Conservation (phyloP, 83 land plant species). For the Isoetes engelmannii region DNA sequence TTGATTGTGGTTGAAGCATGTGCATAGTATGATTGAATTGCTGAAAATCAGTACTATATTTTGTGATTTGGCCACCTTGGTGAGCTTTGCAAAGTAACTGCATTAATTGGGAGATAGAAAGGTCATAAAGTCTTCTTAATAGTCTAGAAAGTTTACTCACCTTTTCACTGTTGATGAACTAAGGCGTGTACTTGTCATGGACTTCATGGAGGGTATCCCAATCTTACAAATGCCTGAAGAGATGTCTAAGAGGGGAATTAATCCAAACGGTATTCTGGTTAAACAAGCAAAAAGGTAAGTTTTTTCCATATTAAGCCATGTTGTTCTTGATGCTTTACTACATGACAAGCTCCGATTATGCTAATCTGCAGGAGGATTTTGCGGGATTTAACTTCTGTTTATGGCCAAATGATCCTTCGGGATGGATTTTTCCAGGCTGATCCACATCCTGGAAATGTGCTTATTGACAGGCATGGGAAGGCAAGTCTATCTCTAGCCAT, state of each 20-base stretch:
- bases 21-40: no score
- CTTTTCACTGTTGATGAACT: not conserved
- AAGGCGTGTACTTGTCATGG: slow-evolving; percentile 85
- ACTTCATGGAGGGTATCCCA: slow-evolving; percentile 82
- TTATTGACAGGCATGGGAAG: slow-evolving; percentile 76
- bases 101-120: no score
- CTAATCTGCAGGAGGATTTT: slow-evolving; percentile 73
- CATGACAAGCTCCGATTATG: not conserved
- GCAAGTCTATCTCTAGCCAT: slow-evolving; percentile 30
- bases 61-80: no score
- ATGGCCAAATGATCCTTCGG: slow-evolving; percentile 95
- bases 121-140: no score
- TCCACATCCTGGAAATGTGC: slow-evolving; percentile 96
- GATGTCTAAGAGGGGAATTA: slow-evolving; percentile 76
- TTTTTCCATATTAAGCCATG: not conserved
- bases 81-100: no score
- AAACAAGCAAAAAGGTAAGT: slow-evolving; percentile 72
- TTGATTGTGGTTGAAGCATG: no score
- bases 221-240: slow-evolving; percentile 71
- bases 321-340: not conserved
- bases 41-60: no score
- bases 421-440: slow-evolving; percentile 98
- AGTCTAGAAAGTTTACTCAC: no score
- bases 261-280: slow-evolving; percentile 71
- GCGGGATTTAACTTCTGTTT: slow-evolving; percentile 65